Conservation (phyloP, 768 basidiomycete species). For the Agaricus blazei region DNA sequence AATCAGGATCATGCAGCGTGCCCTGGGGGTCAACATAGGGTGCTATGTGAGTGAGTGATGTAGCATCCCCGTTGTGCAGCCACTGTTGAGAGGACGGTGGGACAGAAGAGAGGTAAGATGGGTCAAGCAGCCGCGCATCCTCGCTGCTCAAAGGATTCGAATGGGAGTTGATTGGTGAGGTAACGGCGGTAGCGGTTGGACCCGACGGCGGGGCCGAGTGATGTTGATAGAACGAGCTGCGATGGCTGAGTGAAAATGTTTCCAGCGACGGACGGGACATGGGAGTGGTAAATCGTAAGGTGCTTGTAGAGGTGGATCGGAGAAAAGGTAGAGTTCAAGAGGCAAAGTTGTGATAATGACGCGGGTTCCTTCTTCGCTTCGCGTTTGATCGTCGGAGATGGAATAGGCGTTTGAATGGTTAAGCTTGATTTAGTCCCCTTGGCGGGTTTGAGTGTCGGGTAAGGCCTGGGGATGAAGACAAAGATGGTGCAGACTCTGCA, state of each 20-base stretch:
- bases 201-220: neutral
- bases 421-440: neutral
- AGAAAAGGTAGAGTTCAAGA: neutral
- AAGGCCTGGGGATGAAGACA: neutral
- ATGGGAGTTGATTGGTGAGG: slow-evolving; percentile 1
- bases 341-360: neutral
- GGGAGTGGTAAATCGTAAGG: neutral
- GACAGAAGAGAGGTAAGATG: slow-evolving; percentile 13
- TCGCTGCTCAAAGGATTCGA: slow-evolving; percentile 6
- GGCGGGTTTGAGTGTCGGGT: neutral
- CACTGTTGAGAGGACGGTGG: neutral
- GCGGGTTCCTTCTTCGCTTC: neutral
- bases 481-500: neutral
- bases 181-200: neutral
- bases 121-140: slow-evolving; percentile 14
- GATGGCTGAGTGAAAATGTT: neutral
- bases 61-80: neutral
- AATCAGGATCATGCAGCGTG: slow-evolving; percentile 16
- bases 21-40: slow-evolving; percentile 16
- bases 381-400: neutral
- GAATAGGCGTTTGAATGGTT: neutral
- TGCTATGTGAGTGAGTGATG: slow-evolving; percentile 1
- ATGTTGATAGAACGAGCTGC: neutral
- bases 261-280: slow-evolving; percentile 8
- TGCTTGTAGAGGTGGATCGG: neutral